Evolutionary conservation across 305 asterid species (phyloP).

Genomic region (Fraxinus latifolia): DNA sequence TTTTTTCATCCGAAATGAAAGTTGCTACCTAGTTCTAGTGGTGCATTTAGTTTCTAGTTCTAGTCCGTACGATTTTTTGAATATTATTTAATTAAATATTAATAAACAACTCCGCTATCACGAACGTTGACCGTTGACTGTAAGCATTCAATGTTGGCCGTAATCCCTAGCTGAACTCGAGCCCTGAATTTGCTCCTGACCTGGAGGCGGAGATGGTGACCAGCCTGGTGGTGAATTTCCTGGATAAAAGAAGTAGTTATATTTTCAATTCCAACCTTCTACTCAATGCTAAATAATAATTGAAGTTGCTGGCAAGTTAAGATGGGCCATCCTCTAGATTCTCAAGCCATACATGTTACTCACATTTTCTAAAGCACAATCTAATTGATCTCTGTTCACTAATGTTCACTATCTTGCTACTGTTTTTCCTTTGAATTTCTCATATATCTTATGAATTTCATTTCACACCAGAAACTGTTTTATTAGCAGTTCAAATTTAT

Average conservation of each 20-base stretch:
- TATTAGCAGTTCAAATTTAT: neutral
- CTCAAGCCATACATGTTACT: neutral
- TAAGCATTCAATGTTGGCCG: no score
- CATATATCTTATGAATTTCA: neutral
- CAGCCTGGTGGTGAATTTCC: conserved; percentile 21
- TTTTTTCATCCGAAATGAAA: no score
- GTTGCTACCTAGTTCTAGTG: no score
- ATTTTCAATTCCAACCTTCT: neutral
- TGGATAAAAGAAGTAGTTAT: neutral
- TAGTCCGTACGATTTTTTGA: no score
- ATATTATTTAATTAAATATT: no score
- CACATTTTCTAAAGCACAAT: neutral
- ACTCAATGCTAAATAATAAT: neutral
- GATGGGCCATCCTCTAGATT: neutral
- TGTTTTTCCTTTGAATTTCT: neutral
- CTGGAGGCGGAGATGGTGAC: conserved; percentile 13
- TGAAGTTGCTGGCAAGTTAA: neutral
- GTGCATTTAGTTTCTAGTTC: no score
- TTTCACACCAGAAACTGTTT: neutral
- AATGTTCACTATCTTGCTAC: neutral
- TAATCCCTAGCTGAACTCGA: no score
- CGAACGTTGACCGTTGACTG: no score
- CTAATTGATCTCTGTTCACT: neutral
- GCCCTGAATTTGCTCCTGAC: neutral
- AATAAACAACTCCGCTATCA: no score